These are phyloP conservation scores for Micractinium conductrix DNA, from an alignment of 139 green algal genomes.

Conservation along the genomic window DNA sequence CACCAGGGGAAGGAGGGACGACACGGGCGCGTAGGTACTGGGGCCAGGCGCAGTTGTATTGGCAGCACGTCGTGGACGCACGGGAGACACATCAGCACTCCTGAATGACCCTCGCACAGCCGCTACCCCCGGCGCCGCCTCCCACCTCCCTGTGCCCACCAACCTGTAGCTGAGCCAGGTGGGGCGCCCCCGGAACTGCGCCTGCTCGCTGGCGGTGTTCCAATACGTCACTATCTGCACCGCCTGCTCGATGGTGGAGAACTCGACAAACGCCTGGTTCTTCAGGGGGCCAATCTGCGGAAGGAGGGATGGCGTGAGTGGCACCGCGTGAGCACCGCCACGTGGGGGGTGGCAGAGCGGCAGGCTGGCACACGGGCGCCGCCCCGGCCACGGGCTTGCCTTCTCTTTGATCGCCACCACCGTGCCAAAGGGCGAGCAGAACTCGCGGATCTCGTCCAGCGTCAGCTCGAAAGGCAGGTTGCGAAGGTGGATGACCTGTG, in stretches of 20 bases:
- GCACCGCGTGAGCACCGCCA: no score
- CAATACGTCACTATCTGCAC: constrained; percentile 75
- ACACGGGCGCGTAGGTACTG: neutral
- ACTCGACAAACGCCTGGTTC: constrained; percentile 81
- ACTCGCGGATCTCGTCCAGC: constrained; percentile 44
- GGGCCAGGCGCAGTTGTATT: no score
- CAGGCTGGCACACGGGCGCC: no score
- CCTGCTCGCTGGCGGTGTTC: constrained; percentile 58
- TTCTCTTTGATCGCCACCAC: constrained; percentile 33
- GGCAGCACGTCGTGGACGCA: no score
- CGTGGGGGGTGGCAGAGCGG: no score
- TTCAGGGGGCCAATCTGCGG: constrained; percentile 57
- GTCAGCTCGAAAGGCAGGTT: constrained; percentile 76
- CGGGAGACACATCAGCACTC: no score
- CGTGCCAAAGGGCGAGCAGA: constrained; percentile 15
- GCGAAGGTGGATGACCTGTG: constrained; percentile 78
- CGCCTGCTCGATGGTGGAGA: constrained; percentile 61
- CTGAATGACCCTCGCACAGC: no score
- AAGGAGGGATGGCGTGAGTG: neutral
- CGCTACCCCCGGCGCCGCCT: neutral
- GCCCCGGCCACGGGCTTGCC: neutral
- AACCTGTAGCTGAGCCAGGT: constrained; percentile 12
- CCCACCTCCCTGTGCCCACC: neutral
- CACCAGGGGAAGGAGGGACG: neutral
- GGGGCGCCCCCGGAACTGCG: constrained; percentile 49